Evolutionary conservation across 208 protist species (phyloP).

Genomic region (Phytomonas francai): DNA sequence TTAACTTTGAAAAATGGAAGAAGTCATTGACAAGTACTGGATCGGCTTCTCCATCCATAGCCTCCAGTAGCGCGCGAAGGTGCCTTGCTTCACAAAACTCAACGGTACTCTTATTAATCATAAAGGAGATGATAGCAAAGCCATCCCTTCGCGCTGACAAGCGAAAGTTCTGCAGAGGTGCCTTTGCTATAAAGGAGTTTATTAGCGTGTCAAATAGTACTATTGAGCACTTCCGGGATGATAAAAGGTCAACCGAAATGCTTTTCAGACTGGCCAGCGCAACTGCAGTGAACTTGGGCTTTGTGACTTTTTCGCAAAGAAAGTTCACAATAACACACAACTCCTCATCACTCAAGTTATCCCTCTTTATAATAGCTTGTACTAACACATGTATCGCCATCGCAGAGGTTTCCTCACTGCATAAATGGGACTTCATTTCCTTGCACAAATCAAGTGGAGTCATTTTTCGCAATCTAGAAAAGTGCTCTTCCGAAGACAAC

Average conservation of each 20-base stretch:
- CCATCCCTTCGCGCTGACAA: conserved; percentile 19
- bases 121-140: conserved; percentile 17
- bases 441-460: conserved; percentile 39
- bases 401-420: conserved; percentile 26
- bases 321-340: conserved; percentile 39
- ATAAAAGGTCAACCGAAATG: conserved; percentile 22
- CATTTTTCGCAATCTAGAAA: not conserved
- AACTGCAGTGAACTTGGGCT: conserved; percentile 21
- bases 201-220: conserved; percentile 13
- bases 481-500: not conserved
- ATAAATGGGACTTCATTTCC: conserved; percentile 30
- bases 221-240: conserved; percentile 9
- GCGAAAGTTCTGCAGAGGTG: conserved; percentile 23
- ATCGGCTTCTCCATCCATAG: conserved; percentile 71
- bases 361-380: conserved; percentile 19
- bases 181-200: conserved; percentile 11
- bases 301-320: conserved; percentile 43
- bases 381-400: conserved; percentile 39
- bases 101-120: conserved; percentile 19
- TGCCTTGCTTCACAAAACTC: conserved; percentile 7
- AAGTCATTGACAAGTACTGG: conserved; percentile 49
- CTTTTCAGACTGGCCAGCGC: conserved; percentile 27
- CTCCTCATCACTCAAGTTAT: conserved; percentile 15
- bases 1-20: conserved; percentile 35
- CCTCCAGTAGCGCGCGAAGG: conserved; percentile 33